Base-by-base conservation (phyloP, 1,284 basidiomycete genomes). In the Cutaneotrichosporon arboriforme region DNA sequence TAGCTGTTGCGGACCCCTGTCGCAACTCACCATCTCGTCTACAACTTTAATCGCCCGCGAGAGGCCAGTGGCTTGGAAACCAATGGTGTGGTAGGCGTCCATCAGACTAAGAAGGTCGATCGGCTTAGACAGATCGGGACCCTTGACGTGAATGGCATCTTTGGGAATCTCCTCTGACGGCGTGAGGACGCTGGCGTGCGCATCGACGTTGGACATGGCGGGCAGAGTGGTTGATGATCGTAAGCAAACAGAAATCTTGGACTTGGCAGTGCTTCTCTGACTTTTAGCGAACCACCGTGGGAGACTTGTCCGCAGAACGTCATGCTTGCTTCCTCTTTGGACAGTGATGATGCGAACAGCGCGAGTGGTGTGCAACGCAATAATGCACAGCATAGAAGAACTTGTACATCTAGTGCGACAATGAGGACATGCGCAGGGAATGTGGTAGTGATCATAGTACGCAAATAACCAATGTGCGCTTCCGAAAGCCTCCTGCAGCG, bases 51-150 rank as follows among this genome's bases (percentile, higher is more conserved):
- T 89, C 0, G 94, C 94, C 63, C 81, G 84, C 2, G 87, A 87
- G 7, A 99, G 77, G 50, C 88, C 92, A 41, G 86, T 91, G 14
- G 94, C 94, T 72, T 98, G 94, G 69, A 98, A 98, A 14, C 94
- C 94, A 49, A 97, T 96, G 18, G 84, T 83, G 66, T 87, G 84
- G 77, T 96, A 97, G 65, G 83, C 85, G 39, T 77, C 73, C 39
- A 99, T 75, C 60, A 99, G 81, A 35, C 81, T 77, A 44, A 85
- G 79, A 23, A 97, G 78, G 40, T 85, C 84, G 36, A 86, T 72
- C 8, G 79, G 76, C 34, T 82, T 73, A 57, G 90, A 87, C 64
- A 97, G 88, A 74, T 94, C 82, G 4, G 96, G 96, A 0, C 94
- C 94, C 68, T 83, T 76, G 22, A 97, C 88, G 26, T 88, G 80